These are phyloP conservation scores for Anethum foeniculum DNA, from an alignment of 140 eudicot genomes.

Conservation along the genomic window DNA sequence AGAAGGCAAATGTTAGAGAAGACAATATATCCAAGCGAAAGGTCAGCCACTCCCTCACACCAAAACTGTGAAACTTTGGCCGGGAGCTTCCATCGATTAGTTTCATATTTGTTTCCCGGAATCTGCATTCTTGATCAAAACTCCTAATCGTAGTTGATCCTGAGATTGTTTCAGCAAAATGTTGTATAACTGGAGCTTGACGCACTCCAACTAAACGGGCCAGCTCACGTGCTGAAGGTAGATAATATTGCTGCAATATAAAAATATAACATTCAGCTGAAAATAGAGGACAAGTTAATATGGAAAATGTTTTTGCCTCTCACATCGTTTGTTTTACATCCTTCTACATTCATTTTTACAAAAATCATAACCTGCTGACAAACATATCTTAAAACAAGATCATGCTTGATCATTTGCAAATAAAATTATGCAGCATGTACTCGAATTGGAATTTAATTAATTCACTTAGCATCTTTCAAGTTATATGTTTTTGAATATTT, in stretches of 20 bases:
- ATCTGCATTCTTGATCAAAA: constrained; percentile 62
- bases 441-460: not conserved
- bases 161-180: constrained; percentile 78
- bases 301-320: not conserved
- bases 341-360: not conserved
- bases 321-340: not conserved
- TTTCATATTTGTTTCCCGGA: constrained; percentile 42
- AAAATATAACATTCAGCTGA: not conserved
- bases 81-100: constrained; percentile 53
- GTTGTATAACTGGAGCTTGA: constrained; percentile 77
- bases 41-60: constrained; percentile 68
- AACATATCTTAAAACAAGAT: not conserved
- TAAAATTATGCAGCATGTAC: not conserved
- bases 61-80: constrained; percentile 56
- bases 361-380: not conserved
- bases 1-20: constrained; percentile 45
- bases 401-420: not conserved
- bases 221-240: constrained; percentile 75
- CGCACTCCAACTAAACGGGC: constrained; percentile 60
- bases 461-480: not conserved
- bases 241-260: constrained; percentile 49
- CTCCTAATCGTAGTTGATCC: constrained; percentile 76
- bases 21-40: constrained; percentile 67
- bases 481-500: too few relatives aligned
- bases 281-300: not conserved